A percentile compares a stretch with the other conserved stretches of the same genome.
These are phyloP conservation scores for Flaveria ramosissima DNA, from an alignment of 129 eudicot genomes.

Conservation along the genomic window DNA sequence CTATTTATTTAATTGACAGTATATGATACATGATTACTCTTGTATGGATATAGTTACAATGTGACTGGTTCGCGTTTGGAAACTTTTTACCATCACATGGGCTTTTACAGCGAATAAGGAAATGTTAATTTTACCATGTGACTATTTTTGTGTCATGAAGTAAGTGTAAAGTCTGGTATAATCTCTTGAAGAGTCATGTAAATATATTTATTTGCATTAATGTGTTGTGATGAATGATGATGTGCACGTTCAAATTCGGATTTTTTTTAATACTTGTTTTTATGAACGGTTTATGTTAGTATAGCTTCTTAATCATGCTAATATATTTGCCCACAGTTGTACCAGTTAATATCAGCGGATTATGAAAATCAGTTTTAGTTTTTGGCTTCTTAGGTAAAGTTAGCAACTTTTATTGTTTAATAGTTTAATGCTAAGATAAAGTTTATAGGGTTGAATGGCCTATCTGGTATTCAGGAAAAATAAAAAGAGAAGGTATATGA, in stretches of 20 bases:
- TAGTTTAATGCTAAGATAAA: too few relatives aligned
- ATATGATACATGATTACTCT: not conserved
- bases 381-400: too few relatives aligned
- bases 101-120: not conserved
- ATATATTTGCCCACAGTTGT: constrained; percentile 19
- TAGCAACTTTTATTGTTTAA: too few relatives aligned
- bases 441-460: not conserved
- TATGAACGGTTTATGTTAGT: not conserved
- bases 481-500: not conserved
- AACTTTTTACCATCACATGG: not conserved
- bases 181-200: not conserved
- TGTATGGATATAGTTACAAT: not conserved
- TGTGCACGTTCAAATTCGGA: constrained; percentile 10
- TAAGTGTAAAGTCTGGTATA: constrained; percentile 16
- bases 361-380: too few relatives aligned
- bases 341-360: too few relatives aligned
- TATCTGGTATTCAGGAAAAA: not conserved
- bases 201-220: not conserved
- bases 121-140: constrained; percentile 10
- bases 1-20: constrained; percentile 10
- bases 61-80: constrained; percentile 14
- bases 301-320: not conserved
- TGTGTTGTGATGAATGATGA: not conserved
- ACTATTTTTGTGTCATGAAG: not conserved
- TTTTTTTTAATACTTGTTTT: not conserved